phyloP scores from a whole-genome alignment of 176 grass and related monocot species.

The Neostapfia colusana region DNA sequence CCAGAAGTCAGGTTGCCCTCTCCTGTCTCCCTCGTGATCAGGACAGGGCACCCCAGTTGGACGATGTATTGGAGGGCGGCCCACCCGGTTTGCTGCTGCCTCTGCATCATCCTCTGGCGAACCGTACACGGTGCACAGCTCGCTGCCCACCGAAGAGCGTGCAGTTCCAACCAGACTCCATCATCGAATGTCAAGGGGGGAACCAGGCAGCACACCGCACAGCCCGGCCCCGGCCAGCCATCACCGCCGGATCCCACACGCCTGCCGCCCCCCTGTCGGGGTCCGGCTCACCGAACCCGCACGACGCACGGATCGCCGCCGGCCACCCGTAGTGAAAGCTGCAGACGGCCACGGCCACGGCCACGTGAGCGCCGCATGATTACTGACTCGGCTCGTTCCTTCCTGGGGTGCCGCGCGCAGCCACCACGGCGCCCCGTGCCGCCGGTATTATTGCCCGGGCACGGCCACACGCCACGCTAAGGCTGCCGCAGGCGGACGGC shows the following conservation, averaged over 20 bases:
- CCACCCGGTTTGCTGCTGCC: too few relatives aligned
- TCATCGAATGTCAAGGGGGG: constrained; percentile 11
- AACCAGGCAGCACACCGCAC: constrained; percentile 8
- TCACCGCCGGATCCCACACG: not conserved
- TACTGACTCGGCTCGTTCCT: constrained; percentile 32
- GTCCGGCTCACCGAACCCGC: constrained; percentile 6
- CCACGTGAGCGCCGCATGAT: constrained; percentile 45
- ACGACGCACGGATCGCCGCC: not conserved
- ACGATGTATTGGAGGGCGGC: not conserved
- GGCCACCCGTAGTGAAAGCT: constrained; percentile 40
- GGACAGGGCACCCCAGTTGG: not conserved
- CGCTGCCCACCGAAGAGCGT: not conserved
- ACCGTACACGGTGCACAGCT: not conserved
- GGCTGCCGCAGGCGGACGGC: constrained; percentile 20
- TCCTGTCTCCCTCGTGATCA: not conserved
- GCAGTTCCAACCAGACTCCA: not conserved
- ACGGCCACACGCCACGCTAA: constrained; percentile 22
- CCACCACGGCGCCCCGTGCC: constrained; percentile 43
- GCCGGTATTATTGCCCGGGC: constrained; percentile 41
- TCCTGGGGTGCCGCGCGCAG: constrained; percentile 36
- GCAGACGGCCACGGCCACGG: not conserved
- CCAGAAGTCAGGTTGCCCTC: too few relatives aligned
- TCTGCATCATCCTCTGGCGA: not conserved
- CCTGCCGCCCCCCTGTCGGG: not conserved
- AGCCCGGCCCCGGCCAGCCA: not conserved